Evolutionary conservation across 768 basidiomycete genomes (phyloP), one percentile per base, ranked within the genome.

Genomic region (Wakefieldia striispora): DNA sequence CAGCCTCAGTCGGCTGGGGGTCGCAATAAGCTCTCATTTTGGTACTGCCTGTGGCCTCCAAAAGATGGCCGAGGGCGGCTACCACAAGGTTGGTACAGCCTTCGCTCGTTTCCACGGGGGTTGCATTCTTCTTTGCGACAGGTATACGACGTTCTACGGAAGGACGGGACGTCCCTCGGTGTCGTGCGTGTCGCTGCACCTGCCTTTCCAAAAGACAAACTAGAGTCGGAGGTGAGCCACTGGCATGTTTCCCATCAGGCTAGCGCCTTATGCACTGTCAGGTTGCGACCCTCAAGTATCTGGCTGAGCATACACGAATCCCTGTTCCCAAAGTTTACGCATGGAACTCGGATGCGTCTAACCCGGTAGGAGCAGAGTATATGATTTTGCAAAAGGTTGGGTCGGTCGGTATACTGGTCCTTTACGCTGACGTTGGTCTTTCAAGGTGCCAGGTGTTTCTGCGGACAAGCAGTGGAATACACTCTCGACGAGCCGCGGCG

Each of bases 151-250:
- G 29, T 26, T 35, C 2, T 35, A 7, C 2, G 6, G 9, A 40
- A 48, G 35, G 40, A 43, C 16, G 33, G 40, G 12, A 20, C 40
- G 5, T 13, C 17, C 1, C 29, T 47, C 17, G 47, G 39, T 11
- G 19, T 38, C 9, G 45, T 46, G 27, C 45, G 45, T 20, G 45
- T 46, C 2, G 29, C 47, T 13, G 40, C 47, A 12, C 40, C 40
- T 24, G 40, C 40, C 10, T 48, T 48, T 48, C 40, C 40, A 11
- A 36, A 13, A 39, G 47, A 48, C 23, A 48, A 48, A 17, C 47
- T 42, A 13, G 46, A 47, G 12, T 40, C 38, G 8, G 38, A 42
- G 19, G 47, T 40, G 9, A 24, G 11, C 2, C 2, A n/a, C n/a
- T n/a, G n/a, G n/a, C n/a, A 14, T 16, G 14, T 33, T 14, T 33